Conservation (phyloP, 805 yeast species). For the Schwanniomyces sp. region DNA sequence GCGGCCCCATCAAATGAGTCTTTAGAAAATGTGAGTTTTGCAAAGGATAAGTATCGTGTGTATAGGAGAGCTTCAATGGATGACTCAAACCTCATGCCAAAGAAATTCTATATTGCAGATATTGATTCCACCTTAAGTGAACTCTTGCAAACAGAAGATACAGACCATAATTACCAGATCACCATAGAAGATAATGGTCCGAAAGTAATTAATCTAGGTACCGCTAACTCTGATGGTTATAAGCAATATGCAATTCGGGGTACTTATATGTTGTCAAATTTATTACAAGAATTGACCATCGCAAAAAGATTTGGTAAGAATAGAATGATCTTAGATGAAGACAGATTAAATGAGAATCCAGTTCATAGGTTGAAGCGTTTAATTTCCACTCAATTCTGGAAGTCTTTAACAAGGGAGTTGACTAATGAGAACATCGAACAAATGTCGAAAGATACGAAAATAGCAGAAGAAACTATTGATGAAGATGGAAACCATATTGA, state of each 20-base stretch:
- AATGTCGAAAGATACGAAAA: constrained; percentile 80
- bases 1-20: constrained; percentile 10
- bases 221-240: constrained; percentile 82
- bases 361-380: constrained; percentile 73
- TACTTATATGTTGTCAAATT: constrained; percentile 83
- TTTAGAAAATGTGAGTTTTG: constrained; percentile 2
- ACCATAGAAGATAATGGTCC: constrained; percentile 35
- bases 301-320: constrained; percentile 80
- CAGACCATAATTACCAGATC: constrained; percentile 77
- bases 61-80: constrained; percentile 34
- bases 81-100: constrained; percentile 27
- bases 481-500: constrained; percentile 26
- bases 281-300: constrained; percentile 84
- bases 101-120: constrained; percentile 68
- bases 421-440: constrained; percentile 60
- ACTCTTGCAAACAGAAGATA: constrained; percentile 74
- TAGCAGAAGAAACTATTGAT: constrained; percentile 47
- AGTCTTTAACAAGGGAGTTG: constrained; percentile 66
- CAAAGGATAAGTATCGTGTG: constrained; percentile 9
- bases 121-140: constrained; percentile 72
- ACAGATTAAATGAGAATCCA: constrained; percentile 82
- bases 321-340: constrained; percentile 79
- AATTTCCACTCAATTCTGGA: constrained; percentile 80
- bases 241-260: constrained; percentile 75
- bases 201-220: constrained; percentile 36